phyloP scores from a whole-genome alignment of 1,284 basidiomycete genomes.

The Microbotryum saponariae region DNA sequence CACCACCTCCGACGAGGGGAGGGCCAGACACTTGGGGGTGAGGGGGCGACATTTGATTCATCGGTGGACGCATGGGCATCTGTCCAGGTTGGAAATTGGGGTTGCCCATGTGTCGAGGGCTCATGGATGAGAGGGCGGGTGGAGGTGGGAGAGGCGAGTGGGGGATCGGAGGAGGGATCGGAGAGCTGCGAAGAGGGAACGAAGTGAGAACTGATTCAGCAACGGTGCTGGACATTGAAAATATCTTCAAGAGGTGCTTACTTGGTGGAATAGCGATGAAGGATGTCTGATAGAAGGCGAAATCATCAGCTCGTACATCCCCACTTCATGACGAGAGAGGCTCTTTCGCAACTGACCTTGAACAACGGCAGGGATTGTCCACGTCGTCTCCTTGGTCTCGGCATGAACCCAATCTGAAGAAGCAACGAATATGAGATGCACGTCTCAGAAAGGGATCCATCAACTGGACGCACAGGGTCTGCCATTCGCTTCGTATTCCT shows the following conservation, averaged over 20 bases:
- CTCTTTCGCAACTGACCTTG: conserved; percentile 50
- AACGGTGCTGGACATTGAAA: too few species aligned
- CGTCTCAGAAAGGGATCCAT: too few species aligned
- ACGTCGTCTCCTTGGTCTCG: conserved; percentile 76
- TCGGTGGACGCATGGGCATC: conserved; percentile 4
- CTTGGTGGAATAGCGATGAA: too few species aligned
- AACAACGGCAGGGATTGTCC: conserved; percentile 88
- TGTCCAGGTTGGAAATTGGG: conserved; percentile 5
- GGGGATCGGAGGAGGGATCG: conserved; percentile 6
- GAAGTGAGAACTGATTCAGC: conserved; percentile 1
- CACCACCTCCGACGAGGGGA: conserved; percentile 4
- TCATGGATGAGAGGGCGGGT: conserved; percentile 5
- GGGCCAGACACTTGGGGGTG: conserved; percentile 7
- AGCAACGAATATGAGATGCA: too few species aligned
- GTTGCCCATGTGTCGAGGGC: conserved; percentile 6
- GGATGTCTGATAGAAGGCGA: too few species aligned
- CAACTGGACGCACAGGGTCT: background rate
- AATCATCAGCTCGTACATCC: too few species aligned
- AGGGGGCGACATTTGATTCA: conserved; percentile 8
- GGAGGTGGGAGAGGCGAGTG: conserved; percentile 5
- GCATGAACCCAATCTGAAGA: conserved; percentile 34
- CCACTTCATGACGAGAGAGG: too few species aligned
- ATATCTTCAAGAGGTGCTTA: too few species aligned
- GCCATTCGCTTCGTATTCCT: conserved; percentile 34
- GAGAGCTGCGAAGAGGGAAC: conserved; percentile 9